These are phyloP conservation scores for Rhexocercosporidium sp. DNA, from an alignment of 2,329 filamentous ascomycete species.

Conservation along the genomic window DNA sequence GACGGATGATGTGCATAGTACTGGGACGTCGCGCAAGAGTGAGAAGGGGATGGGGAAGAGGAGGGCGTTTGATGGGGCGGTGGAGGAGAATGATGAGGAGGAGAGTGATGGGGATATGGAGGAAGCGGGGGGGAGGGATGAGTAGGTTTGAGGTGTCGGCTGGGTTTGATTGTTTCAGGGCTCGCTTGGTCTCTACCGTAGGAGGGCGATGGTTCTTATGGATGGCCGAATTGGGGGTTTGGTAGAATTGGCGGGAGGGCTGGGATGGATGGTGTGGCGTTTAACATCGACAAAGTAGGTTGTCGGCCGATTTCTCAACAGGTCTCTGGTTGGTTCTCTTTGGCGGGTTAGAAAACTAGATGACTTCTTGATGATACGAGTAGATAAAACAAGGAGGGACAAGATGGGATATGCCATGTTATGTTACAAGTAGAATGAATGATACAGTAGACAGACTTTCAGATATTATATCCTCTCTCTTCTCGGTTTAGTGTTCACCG, in stretches of 20 bases:
- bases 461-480: no score
- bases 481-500: no score
- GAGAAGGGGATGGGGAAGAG: conserved; percentile 14
- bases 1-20: conserved; percentile 29
- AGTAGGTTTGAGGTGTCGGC: background rate
- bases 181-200: no score
- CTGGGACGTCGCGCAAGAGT: conserved; percentile 10
- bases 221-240: background rate
- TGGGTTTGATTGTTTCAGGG: background rate
- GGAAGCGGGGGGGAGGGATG: conserved; percentile 14
- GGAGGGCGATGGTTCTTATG: background rate
- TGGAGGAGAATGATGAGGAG: conserved; percentile 15
- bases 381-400: background rate
- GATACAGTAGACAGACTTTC: background rate
- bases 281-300: background rate
- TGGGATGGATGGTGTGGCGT: background rate
- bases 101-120: conserved; percentile 22
- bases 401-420: background rate
- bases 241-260: background rate
- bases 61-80: conserved; percentile 13
- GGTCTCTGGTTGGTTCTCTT: background rate
- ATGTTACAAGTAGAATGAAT: background rate
- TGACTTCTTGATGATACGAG: background rate
- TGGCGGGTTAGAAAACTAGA: background rate
- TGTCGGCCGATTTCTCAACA: background rate